Evolutionary conservation across 371 early-diverging fungal species (phyloP), one percentile per base, ranked within the genome.

Genomic region (Mucor irregularis): DNA sequence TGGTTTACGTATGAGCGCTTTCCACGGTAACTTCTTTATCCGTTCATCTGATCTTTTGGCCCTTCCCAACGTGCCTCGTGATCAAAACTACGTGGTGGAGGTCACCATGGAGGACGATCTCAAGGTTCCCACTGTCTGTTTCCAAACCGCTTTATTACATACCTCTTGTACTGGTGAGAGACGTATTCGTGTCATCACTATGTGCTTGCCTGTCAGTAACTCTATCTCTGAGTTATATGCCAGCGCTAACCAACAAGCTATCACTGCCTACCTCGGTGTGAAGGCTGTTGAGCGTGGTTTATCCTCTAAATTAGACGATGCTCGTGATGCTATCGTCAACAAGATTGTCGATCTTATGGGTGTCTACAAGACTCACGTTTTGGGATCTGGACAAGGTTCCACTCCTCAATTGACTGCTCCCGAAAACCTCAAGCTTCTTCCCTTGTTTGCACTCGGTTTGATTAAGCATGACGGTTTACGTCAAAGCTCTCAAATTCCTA

Each of bases 61-160:
- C 2, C 80, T 98, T 61, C 94, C 99, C 42, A 95, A 92, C 53
- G 99, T 95, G 6, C 91, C 88, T 56, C 94, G 99, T 40, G 89
- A 95, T 66, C 96, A 99, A 74, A 82, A 88, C 21, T 97, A 98
- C 65, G 90, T 89, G 4, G 89, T 99, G 24, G 97, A 99, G 59
- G 68, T 96, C 35, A 78, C 84, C 42, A 84, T 96, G 52, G 93
- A 94, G 28, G 96, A 97, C 46, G 88, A 86, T 34, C 66, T 98
- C 39, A 85, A 86, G 33, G 77, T 83, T 5, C 81, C 89, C 0
- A 84, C 89, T 6, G 90, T 92, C 8, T 96, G 93, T 70, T 90
- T 99, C 84, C 99, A 99, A 74, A 91, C 97, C 2, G 99, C 99
- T 2, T 70, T 99, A 31, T 75, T 99, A 37, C 93, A 97, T 61